Percentiles rank a stretch among this genome's conserved stretches.
Evolutionary conservation across 805 yeast species (phyloP).

Genomic region (Myxozyma mucilagina): DNA sequence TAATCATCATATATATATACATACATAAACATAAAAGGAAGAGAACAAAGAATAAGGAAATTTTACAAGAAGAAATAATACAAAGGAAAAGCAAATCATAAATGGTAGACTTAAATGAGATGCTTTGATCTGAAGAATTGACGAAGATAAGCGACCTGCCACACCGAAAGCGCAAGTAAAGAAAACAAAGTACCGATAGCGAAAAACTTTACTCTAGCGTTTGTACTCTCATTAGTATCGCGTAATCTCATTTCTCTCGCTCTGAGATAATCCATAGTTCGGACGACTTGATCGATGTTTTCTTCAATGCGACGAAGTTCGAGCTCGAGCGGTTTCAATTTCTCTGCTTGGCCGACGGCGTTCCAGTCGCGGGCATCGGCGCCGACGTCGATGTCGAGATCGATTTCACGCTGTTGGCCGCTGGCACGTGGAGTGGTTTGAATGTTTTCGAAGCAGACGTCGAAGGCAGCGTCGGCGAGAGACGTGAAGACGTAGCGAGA

Average conservation of each 20-base stretch:
- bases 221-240: slow-evolving; percentile 96
- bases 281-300: slow-evolving; percentile 74
- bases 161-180: slow-evolving; percentile 75
- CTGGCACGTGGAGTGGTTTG: slow-evolving; percentile 34
- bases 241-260: slow-evolving; percentile 88
- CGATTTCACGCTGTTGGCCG: slow-evolving; percentile 65
- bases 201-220: slow-evolving; percentile 86
- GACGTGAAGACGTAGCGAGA: slow-evolving; percentile 81
- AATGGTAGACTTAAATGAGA: not conserved
- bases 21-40: too few species aligned
- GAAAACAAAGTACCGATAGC: slow-evolving; percentile 67
- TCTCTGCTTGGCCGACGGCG: slow-evolving; percentile 87
- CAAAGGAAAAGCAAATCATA: not conserved
- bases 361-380: slow-evolving; percentile 98
- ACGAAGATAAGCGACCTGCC: slow-evolving; percentile 92
- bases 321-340: slow-evolving; percentile 88
- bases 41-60: not conserved
- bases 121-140: slow-evolving; percentile 66
- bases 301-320: slow-evolving; percentile 86
- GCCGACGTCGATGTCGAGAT: slow-evolving; percentile 90
- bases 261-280: slow-evolving; percentile 80
- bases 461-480: slow-evolving; percentile 79
- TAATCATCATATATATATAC: too few species aligned
- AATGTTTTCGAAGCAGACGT: slow-evolving; percentile 82
- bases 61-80: not conserved